Evolutionary conservation across 352 stramenopile species (phyloP), one percentile per base, ranked within the genome.

Genomic region (Phytophthora sp.): DNA sequence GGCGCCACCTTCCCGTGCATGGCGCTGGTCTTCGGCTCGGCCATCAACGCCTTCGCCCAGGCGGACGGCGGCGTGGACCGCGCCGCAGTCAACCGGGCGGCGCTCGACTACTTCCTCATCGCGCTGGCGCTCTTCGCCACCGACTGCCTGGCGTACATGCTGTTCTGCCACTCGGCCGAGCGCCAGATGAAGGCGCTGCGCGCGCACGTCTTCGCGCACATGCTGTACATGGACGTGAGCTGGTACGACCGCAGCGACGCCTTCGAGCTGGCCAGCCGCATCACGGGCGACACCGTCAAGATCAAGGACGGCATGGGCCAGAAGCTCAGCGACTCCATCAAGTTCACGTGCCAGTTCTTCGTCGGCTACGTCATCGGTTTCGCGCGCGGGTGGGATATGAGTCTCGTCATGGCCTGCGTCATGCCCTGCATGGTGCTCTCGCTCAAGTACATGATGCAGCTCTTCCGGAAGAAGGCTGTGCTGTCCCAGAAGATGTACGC

Each of bases 261-360:
- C 2, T 54, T 75, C n/a, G 44, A 77, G 32, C 46, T 84, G 4
- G 63, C 72, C 5, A 79, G 53, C 41, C 69, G 70, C 4, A 45
- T 82, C 15, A 72, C 61, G 10, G 73, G 68, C 8, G 74, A 83
- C 24, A 83, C 76, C 1, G 63, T 81, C 42, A 78, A 79, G 41
- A 81, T 84, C 34, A 80, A 81, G 37, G 68, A 84, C 45, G 76
- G 63, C 26, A 81, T 81, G 73, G 73, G 73, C 5, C 41, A 73
- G 32, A 82, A 84, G 41, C 57, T 84, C 13, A 52, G 73, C 34
- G 72, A 84, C 48, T 61, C 55, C 11, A 34, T 79, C 51, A 63
- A 65, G 24, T 84, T 63, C 48, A 50, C 42, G 11, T 61, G 21
- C 13, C 73, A 81, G 54, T 82, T 82, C 45, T 37, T 80, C 15